phyloP scores from a whole-genome alignment of 352 stramenopile genomes.

The Phytophthora hybrid region DNA sequence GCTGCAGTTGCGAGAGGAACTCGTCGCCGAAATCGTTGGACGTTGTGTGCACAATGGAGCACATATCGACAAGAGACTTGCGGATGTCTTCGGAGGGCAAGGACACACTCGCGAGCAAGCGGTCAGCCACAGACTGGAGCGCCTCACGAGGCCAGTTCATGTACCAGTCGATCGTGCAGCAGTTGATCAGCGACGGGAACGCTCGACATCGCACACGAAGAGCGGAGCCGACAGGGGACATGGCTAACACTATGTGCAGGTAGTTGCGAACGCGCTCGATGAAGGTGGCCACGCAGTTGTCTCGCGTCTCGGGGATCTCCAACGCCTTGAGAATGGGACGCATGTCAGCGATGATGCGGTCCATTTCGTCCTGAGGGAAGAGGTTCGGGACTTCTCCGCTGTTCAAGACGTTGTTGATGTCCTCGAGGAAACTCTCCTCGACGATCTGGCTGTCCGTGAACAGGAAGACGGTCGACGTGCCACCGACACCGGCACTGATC shows the following conservation, averaged over 20 bases:
- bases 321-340: conserved; percentile 87
- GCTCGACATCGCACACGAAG: conserved; percentile 93
- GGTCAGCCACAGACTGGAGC: conserved; percentile 91
- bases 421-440: conserved; percentile 95
- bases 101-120: conserved; percentile 84
- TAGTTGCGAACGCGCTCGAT: conserved; percentile 93
- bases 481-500: conserved; percentile 92
- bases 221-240: conserved; percentile 94
- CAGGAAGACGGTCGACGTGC: conserved; percentile 86
- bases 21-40: conserved; percentile 88
- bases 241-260: conserved; percentile 95
- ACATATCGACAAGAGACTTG: conserved; percentile 90
- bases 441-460: conserved; percentile 97
- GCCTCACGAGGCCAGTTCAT: conserved; percentile 95
- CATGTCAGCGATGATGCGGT: conserved; percentile 95
- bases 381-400: conserved; percentile 96
- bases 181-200: conserved; percentile 97
- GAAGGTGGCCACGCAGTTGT: conserved; percentile 93
- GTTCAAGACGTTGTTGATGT: conserved; percentile 98
- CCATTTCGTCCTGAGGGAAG: conserved; percentile 94
- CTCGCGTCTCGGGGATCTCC: conserved; percentile 91
- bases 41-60: conserved; percentile 93
- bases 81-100: conserved; percentile 82
- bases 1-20: conserved; percentile 92
- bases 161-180: conserved; percentile 97